These are phyloP conservation scores for Cryptosporidium xiaoi DNA, from an alignment of 169 alveolate species.

Conservation along the genomic window DNA sequence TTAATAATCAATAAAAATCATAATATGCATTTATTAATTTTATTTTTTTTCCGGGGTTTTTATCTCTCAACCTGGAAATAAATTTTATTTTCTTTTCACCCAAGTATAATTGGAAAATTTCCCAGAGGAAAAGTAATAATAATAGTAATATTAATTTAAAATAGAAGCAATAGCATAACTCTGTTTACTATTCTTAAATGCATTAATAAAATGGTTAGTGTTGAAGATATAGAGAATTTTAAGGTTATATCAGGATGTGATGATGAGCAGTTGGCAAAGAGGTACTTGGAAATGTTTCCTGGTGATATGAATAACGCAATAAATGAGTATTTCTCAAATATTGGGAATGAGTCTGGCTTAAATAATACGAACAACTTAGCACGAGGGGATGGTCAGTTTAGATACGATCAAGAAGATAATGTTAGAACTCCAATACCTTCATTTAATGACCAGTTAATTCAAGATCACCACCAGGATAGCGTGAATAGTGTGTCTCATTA, in stretches of 20 bases:
- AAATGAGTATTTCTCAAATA: constrained; percentile 56
- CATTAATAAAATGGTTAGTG: constrained; percentile 15
- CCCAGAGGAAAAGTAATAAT: too few relatives aligned
- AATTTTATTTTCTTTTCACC: too few relatives aligned
- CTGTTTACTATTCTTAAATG: too few relatives aligned
- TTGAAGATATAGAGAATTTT: constrained; percentile 43
- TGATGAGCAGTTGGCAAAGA: constrained; percentile 23
- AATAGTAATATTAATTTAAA: too few relatives aligned
- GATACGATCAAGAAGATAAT: not conserved
- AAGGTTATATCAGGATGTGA: constrained; percentile 25
- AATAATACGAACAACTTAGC: not conserved
- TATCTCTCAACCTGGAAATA: too few relatives aligned
- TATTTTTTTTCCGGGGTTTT: too few relatives aligned
- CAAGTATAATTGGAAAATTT: too few relatives aligned
- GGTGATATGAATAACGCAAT: constrained; percentile 52
- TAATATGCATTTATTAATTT: too few relatives aligned
- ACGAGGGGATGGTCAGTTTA: not conserved
- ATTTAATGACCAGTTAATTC: constrained; percentile 69
- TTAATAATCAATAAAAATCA: too few relatives aligned
- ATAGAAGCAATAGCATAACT: too few relatives aligned
- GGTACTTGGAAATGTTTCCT: constrained; percentile 66
- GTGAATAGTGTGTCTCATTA: not conserved
- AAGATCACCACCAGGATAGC: constrained; percentile 16
- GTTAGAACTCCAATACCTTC: constrained; percentile 72
- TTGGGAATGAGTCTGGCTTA: not conserved